These are phyloP conservation scores for Eimeria zaria DNA, from an alignment of 169 alveolate species.

Conservation along the genomic window DNA sequence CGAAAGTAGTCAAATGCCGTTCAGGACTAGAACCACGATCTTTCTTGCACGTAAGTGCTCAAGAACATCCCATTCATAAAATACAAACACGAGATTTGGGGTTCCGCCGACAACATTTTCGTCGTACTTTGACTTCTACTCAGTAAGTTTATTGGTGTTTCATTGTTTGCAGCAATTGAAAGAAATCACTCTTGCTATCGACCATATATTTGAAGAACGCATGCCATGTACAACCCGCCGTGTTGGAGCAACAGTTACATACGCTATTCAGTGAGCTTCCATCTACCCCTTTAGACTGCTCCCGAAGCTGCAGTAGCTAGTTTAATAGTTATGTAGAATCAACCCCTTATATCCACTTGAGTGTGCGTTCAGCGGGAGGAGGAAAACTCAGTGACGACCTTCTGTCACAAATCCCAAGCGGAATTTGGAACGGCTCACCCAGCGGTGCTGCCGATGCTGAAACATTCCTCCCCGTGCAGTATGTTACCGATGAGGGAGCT, in stretches of 20 bases:
- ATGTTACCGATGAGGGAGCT: background rate
- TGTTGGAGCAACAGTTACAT: slow-evolving; percentile 78
- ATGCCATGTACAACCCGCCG: slow-evolving; percentile 64
- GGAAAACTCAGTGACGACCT: slow-evolving; percentile 10
- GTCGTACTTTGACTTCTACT: background rate
- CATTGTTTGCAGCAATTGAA: slow-evolving; percentile 86
- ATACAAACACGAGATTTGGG: background rate
- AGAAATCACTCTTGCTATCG: slow-evolving; percentile 85
- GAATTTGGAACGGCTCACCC: slow-evolving; percentile 13
- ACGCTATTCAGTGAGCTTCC: slow-evolving; percentile 71
- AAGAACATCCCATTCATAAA: background rate
- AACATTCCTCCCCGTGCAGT: background rate
- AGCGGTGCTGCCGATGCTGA: slow-evolving; percentile 33
- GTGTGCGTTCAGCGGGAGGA: slow-evolving; percentile 59
- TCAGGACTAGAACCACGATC: slow-evolving; percentile 80
- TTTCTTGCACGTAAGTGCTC: slow-evolving; percentile 69
- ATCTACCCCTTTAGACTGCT: background rate
- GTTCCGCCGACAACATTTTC: background rate
- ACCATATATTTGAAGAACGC: slow-evolving; percentile 84
- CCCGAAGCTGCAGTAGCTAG: too few relatives aligned
- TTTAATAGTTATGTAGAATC: background rate
- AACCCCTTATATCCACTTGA: background rate
- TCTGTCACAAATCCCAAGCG: background rate
- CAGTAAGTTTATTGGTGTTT: background rate
- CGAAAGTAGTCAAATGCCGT: slow-evolving; percentile 83